phyloP scores from a whole-genome alignment of 202 grass and related monocot genomes.

The Sporobolus alterniflorus region DNA sequence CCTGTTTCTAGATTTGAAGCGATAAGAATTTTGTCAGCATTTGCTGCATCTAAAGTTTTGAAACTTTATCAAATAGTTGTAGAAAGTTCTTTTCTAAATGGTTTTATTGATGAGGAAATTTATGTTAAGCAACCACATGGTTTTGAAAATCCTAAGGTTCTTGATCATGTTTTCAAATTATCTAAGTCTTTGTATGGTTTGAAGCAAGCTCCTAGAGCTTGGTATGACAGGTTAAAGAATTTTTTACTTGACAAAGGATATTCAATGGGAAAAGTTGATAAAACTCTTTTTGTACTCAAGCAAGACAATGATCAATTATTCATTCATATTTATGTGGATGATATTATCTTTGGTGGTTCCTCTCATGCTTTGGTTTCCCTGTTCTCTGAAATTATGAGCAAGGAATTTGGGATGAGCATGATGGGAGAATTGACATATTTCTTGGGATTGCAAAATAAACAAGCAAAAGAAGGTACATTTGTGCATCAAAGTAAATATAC shows the following conservation, averaged over 20 bases:
- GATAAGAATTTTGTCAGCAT: neutral
- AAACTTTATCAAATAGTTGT: constrained; percentile 22
- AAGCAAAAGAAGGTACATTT: neutral
- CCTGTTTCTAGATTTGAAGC: neutral
- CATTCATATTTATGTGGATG: neutral
- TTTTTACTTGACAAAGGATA: neutral
- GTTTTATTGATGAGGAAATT: neutral
- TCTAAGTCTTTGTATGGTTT: constrained; percentile 10
- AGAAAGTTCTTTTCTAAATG: constrained; percentile 21
- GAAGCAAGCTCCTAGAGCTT: neutral
- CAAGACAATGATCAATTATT: neutral
- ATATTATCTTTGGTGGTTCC: neutral
- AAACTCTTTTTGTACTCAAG: constrained; percentile 7
- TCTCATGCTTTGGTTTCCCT: neutral
- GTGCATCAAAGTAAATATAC: neutral
- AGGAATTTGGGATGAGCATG: neutral
- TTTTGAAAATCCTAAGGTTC: constrained; percentile 7
- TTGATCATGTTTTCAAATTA: neutral
- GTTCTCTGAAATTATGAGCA: neutral
- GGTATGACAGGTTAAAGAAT: neutral
- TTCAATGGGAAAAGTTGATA: neutral
- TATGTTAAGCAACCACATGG: constrained; percentile 20
- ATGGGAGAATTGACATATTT: neutral
- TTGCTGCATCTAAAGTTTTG: constrained; percentile 1
- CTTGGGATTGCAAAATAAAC: neutral